phyloP scores from a whole-genome alignment of 202 grass and related monocot species.

The Brachypodium distachyon region DNA sequence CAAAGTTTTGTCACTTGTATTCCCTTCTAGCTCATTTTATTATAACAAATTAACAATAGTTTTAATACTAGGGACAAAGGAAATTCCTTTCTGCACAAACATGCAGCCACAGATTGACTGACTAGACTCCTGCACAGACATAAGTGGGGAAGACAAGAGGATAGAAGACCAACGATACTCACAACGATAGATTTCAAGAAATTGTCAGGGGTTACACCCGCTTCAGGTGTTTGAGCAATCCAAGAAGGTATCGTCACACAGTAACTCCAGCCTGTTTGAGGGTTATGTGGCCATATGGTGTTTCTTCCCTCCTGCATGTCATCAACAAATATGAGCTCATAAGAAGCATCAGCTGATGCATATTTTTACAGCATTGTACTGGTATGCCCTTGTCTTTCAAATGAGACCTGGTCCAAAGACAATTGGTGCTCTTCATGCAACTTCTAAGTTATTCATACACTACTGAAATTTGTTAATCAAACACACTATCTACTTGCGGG shows the following conservation, averaged over 20 bases:
- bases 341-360: neutral
- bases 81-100: neutral
- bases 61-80: neutral
- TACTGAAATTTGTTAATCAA: neutral
- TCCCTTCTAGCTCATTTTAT: neutral
- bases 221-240: constrained; percentile 71
- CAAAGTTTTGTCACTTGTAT: neutral
- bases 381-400: neutral
- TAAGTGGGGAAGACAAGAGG: neutral
- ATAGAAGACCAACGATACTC: constrained; percentile 44
- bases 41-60: neutral
- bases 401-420: neutral
- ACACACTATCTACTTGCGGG: neutral
- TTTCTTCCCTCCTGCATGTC: constrained; percentile 74
- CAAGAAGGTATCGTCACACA: constrained; percentile 95
- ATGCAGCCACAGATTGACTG: neutral
- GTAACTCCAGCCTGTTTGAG: constrained; percentile 94
- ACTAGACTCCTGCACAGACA: neutral
- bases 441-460: neutral
- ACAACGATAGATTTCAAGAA: constrained; percentile 95
- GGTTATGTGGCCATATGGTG: constrained; percentile 93
- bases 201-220: constrained; percentile 55
- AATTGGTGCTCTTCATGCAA: neutral
- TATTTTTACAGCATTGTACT: neutral
- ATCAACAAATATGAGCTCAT: neutral